phyloP scores from a whole-genome alignment of 2,329 filamentous ascomycete species.

The Didymella keratinophila region DNA sequence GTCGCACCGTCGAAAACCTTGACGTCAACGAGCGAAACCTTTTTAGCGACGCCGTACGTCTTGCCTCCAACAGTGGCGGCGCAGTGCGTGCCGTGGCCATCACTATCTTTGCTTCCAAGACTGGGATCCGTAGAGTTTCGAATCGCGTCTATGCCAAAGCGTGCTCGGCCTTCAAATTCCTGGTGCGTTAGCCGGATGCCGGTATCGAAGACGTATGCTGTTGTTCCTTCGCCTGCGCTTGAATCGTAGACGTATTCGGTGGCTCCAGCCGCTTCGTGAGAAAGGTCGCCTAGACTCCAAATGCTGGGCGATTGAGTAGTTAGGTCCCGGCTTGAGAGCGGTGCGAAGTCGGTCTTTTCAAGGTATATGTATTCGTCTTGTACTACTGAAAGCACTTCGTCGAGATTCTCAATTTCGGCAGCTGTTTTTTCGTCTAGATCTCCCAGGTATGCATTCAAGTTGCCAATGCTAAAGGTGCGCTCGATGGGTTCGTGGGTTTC shows the following conservation, averaged over 20 bases:
- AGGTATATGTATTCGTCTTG: not conserved
- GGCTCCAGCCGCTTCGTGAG: not conserved
- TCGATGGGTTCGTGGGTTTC: not conserved
- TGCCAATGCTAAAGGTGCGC: not conserved
- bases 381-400: not conserved
- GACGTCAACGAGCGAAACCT: not conserved
- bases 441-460: not conserved
- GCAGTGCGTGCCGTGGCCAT: not conserved
- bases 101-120: not conserved
- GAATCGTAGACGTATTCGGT: not conserved
- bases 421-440: not conserved
- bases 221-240: not conserved
- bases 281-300: not conserved
- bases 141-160: not conserved
- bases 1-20: not conserved
- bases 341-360: not conserved
- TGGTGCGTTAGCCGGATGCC: not conserved
- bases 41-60: not conserved
- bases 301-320: not conserved
- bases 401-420: not conserved
- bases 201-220: not conserved
- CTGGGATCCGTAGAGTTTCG: not conserved
- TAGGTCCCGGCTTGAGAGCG: not conserved
- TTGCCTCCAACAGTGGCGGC: not conserved
- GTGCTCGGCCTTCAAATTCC: not conserved